Conservation (phyloP, 2,329 filamentous ascomycete genomes). For the Zymoseptoria tritici region DNA sequence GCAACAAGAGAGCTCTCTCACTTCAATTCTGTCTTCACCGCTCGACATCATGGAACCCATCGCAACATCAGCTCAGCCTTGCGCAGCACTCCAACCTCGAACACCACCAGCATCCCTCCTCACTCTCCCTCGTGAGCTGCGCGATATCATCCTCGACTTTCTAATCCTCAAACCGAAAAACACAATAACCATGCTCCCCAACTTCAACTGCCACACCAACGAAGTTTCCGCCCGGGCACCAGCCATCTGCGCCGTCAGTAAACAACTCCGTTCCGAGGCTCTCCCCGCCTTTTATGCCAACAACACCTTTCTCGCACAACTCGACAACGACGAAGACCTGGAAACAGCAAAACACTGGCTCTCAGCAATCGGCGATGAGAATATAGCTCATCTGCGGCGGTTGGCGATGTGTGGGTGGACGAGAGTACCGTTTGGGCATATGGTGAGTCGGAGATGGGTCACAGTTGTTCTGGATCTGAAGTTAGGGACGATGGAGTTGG, state of each 20-base stretch:
- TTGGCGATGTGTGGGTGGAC: slow-evolving; percentile 20
- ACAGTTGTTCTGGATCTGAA: slow-evolving; percentile 17
- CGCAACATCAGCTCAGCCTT: neutral
- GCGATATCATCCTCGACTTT: slow-evolving; percentile 19
- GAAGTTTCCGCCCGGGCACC: slow-evolving; percentile 17
- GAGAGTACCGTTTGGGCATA: slow-evolving; percentile 18
- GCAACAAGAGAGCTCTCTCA: neutral
- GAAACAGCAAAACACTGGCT: slow-evolving; percentile 17
- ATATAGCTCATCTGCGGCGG: slow-evolving; percentile 13
- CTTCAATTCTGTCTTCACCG: neutral
- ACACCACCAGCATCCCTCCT: slow-evolving; percentile 9
- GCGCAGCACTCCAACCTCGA: neutral
- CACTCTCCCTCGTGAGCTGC: slow-evolving; percentile 20
- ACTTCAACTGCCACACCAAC: slow-evolving; percentile 12
- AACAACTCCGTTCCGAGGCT: slow-evolving; percentile 17
- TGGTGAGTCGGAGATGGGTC: slow-evolving; percentile 17
- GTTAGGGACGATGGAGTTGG: slow-evolving; percentile 10
- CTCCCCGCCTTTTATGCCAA: slow-evolving; percentile 19
- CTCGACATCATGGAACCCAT: neutral
- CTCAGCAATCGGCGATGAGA: slow-evolving; percentile 12
- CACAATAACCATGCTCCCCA: slow-evolving; percentile 18
- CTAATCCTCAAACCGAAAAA: slow-evolving; percentile 16
- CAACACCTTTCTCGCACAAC: slow-evolving; percentile 21
- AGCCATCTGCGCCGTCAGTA: slow-evolving; percentile 13
- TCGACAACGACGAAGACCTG: slow-evolving; percentile 16